Conservation (phyloP, 805 yeast species). For the Kazachstania martiniae region DNA sequence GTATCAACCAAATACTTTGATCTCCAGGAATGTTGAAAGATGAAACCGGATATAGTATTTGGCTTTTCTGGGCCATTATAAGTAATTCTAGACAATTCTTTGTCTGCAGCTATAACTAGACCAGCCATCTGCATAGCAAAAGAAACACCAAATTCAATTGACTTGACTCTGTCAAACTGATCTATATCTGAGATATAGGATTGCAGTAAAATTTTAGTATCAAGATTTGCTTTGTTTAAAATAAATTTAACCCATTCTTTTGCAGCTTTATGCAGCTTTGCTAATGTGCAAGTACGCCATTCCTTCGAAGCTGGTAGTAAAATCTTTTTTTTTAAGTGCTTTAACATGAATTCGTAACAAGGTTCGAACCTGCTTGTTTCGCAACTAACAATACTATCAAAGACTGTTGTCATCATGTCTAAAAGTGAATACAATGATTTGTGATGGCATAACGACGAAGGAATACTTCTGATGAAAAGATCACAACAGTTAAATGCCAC, state of each 20-base stretch:
- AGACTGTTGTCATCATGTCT: slow-evolving; percentile 68
- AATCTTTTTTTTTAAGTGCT: slow-evolving; percentile 29
- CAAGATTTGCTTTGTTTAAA: slow-evolving; percentile 51
- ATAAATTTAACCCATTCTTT: slow-evolving; percentile 55
- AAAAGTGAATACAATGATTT: slow-evolving; percentile 64
- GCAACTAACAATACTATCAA: slow-evolving; percentile 73
- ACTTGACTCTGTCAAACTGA: slow-evolving; percentile 28
- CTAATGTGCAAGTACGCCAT: slow-evolving; percentile 65
- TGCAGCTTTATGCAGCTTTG: slow-evolving; percentile 46
- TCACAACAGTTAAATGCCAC: slow-evolving; percentile 75
- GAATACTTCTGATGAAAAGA: slow-evolving; percentile 49
- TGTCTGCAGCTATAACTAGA: slow-evolving; percentile 50
- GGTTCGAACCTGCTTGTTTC: slow-evolving; percentile 82
- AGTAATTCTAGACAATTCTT: slow-evolving; percentile 47
- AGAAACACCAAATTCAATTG: slow-evolving; percentile 68
- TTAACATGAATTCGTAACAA: slow-evolving; percentile 46
- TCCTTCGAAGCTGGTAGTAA: slow-evolving; percentile 55
- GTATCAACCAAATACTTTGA: slow-evolving; percentile 30
- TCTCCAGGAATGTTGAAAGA: slow-evolving; percentile 72
- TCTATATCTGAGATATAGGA: slow-evolving; percentile 52
- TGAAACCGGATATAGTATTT: slow-evolving; percentile 58
- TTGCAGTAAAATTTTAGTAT: slow-evolving; percentile 69
- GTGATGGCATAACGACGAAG: slow-evolving; percentile 70
- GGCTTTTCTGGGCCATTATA: slow-evolving; percentile 29
- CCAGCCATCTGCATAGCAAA: slow-evolving; percentile 90